Base-by-base conservation (phyloP, 1,284 basidiomycete genomes). In the Pyrrhoderma noxium region DNA sequence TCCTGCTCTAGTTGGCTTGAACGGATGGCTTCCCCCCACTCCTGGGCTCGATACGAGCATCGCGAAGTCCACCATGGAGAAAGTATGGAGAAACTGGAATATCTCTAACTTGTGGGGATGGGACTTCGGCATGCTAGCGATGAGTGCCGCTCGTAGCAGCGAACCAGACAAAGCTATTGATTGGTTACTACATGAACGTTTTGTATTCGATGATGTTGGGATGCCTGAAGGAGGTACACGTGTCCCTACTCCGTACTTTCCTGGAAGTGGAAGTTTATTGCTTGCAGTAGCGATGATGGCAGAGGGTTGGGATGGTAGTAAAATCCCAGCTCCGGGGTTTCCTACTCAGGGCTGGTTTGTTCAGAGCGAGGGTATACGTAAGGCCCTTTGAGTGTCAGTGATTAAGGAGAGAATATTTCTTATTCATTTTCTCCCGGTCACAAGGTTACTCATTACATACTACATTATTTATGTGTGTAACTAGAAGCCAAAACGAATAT, bases 51-150 rank as follows among this genome's bases (percentile, higher is more conserved):
- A 77, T 56, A 8, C 75, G 13, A 60, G 64, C 13, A 69, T 72
- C 31, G 72, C 75, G 21, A 74, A 71, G 49, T 54, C 61, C 34
- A 82, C 79, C 0, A 71, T 74, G 34, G 71, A 76, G 57, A 79
- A 75, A 57, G 74, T 77, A 0, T 78, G 75, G 72, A 62, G 65
- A 11, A 64, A 65, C 47, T 82, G 79, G 79, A 80, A 80, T 56
- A 66, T 75, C 35, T 72, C 70, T 14, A 73, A 77, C 54, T 72
- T 70, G 54, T 79, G 76, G 76, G 77, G 76, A 39, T 81, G 78
- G 79, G 79, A 80, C 61, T 80, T 80, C 57, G 75, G 77, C 0
- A 75, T 80, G 73, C 71, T 80, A 2, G 78, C 78, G 0, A 78
- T 82, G 75, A 77, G 75, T 1, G 77, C 78, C 13, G 78, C 78